Conservation (phyloP, 2,329 filamentous ascomycete genomes). For the Corynespora cassiicola region DNA sequence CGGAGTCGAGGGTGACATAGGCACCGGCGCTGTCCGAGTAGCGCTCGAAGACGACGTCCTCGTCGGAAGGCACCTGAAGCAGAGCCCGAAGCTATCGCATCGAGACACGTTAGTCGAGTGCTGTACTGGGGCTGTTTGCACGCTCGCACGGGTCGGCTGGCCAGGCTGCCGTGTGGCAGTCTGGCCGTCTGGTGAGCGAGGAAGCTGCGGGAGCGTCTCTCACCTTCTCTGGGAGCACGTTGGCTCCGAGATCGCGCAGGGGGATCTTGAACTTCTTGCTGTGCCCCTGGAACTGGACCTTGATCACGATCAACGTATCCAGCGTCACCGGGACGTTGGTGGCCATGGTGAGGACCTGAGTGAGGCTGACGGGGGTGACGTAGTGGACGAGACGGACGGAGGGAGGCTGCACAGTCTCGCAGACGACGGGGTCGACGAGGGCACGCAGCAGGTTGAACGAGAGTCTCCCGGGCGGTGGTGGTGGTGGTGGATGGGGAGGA, state of each 20-base stretch:
- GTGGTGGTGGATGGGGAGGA: conserved; percentile 8
- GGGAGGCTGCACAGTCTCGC: conserved; percentile 6
- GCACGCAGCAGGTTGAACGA: conserved; percentile 2
- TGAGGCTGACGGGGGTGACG: conserved; percentile 33
- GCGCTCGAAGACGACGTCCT: conserved; percentile 78
- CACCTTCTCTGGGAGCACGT: conserved; percentile 83
- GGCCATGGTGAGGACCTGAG: conserved; percentile 42
- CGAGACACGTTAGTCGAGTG: conserved; percentile 2
- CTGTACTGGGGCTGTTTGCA: conserved; percentile 9
- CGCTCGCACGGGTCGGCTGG: conserved; percentile 11
- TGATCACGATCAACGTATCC: conserved; percentile 83
- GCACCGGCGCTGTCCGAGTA: conserved; percentile 90
- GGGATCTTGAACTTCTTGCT: conserved; percentile 88
- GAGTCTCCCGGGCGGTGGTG: conserved; percentile 1
- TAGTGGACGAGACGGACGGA: conserved; percentile 8
- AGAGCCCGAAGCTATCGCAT: conserved; percentile 62
- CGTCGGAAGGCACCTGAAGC: conserved; percentile 68
- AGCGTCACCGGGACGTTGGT: conserved; percentile 59
- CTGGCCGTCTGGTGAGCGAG: too few species aligned
- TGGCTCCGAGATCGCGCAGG: conserved; percentile 79
- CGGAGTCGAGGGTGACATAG: conserved; percentile 79
- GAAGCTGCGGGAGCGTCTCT: conserved; percentile 44
- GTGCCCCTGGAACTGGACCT: conserved; percentile 77
- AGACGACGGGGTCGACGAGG: conserved; percentile 5
- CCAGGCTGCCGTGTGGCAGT: conserved; percentile 24